Evolutionary conservation across 2,329 filamentous ascomycete species (phyloP), one percentile per base, ranked within the genome.

Genomic region (Trichoderma lentiforme): DNA sequence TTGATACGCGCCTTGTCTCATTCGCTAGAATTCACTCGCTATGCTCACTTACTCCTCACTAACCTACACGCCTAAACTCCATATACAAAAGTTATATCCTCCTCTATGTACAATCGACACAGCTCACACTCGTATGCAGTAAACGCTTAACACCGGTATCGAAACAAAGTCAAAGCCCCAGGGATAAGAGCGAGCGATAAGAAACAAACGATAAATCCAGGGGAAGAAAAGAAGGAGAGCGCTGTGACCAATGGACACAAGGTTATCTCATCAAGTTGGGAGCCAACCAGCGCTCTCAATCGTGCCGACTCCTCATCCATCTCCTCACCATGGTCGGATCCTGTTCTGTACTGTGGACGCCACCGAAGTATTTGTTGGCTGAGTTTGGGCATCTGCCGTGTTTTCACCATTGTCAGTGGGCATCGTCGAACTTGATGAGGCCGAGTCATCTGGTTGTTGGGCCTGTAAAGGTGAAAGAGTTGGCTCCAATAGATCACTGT

Each of bases 271-370:
- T 24, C n/a, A 21, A 53, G 5, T 24, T 24, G 21, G 47, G 43
- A 47, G 47, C 47, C 47, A 53, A 21, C 47, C 47, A 51, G 43
- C 47, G 21, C 21, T 53, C 21, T 53, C 21, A 53, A 53, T 21
- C 8, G n/a, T 21, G 43, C 43, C 43, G 43, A 51, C n/a, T 51
- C 43, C 43, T 9, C n/a, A 60, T 30, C 57, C 12, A n/a, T 24
- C 24, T n/a, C 36, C 26, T 56, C 24, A 72, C 71, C 71, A 72
- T 6, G 71, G 71, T 21, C 71, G 66, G 28, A 64, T 64, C 24
- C 71, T 62, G 58, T 30, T 72, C n/a, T 58, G 65, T 9, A 26
- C 4, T 8, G 32, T 11, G 8, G 56, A 39, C 8, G 36, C 32
- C 24, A 47, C 21, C 6, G 32, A 21, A 18, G 21, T 18, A 9